phyloP scores from a whole-genome alignment of 306 rosid species.

The Lotus japonicus region DNA sequence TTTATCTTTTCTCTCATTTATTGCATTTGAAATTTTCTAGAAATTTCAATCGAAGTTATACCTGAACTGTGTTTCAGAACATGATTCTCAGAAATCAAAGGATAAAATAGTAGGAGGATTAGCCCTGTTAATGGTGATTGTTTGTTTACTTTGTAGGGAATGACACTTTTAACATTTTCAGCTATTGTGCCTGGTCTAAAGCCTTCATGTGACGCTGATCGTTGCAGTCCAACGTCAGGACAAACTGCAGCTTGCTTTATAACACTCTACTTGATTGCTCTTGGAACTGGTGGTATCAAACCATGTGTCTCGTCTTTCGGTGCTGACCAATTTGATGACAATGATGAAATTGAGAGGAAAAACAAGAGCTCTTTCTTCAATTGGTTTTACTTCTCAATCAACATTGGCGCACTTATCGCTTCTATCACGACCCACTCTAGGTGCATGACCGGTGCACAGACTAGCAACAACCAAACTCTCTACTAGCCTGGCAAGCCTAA shows the following conservation, averaged over 20 bases:
- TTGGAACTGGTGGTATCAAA: constrained; percentile 87
- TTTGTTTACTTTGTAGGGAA: constrained; percentile 34
- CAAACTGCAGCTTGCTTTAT: constrained; percentile 38
- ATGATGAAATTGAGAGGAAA: constrained; percentile 48
- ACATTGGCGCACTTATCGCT: constrained; percentile 70
- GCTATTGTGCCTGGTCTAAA: constrained; percentile 49
- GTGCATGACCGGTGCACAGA: no score
- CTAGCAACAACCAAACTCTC: no score
- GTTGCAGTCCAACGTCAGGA: constrained; percentile 42
- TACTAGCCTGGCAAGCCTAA: no score
- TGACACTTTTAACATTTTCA: constrained; percentile 50
- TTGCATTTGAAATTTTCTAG: not conserved
- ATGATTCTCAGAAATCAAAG: not conserved
- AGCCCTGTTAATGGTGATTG: not conserved
- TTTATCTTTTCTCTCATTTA: not conserved
- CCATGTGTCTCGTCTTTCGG: constrained; percentile 83
- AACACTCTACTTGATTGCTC: constrained; percentile 71
- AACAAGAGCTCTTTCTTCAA: constrained; percentile 75
- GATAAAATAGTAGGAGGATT: not conserved
- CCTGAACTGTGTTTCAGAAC: not conserved
- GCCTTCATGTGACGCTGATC: constrained; percentile 39
- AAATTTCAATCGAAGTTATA: not conserved
- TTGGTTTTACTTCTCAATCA: constrained; percentile 75
- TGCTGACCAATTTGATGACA: constrained; percentile 85
- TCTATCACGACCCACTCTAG: no score